These are phyloP conservation scores for Populus hybrid DNA, from an alignment of 441 rosid genomes.

Conservation along the genomic window DNA sequence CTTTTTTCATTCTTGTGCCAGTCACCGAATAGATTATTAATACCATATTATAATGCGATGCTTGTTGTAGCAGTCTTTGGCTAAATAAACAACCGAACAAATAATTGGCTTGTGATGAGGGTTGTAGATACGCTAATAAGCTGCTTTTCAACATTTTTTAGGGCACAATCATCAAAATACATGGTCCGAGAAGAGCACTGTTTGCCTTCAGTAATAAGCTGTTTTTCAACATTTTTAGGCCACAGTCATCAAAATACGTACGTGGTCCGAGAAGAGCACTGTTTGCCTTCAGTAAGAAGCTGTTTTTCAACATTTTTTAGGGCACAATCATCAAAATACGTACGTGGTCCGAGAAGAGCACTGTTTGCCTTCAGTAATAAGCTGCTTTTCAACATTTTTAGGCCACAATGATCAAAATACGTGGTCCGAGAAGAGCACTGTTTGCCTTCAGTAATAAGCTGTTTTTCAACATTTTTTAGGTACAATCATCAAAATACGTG, in stretches of 20 bases:
- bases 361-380: not conserved
- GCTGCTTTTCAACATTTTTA: not conserved
- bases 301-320: not conserved
- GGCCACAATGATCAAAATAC: not conserved
- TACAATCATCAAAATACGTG: not conserved
- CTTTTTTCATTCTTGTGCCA: not conserved
- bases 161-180: not conserved
- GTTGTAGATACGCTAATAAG: not conserved
- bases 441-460: not conserved
- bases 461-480: not conserved
- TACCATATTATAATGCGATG: no score
- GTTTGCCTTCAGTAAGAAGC: not conserved
- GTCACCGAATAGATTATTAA: no score
- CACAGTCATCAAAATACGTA: not conserved
- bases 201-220: not conserved
- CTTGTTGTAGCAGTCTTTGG: not conserved
- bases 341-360: slow-evolving; percentile 8
- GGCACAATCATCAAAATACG: not conserved
- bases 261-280: slow-evolving; percentile 8
- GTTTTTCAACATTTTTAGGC: not conserved
- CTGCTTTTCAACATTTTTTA: not conserved
- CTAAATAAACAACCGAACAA: not conserved
- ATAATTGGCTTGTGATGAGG: not conserved
- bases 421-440: slow-evolving; percentile 7
- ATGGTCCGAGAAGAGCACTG: not conserved